A percentile compares a stretch with the other conserved stretches of the same genome.
Conservation (phyloP, 2,329 filamentous ascomycete genomes). For the Aspergillus sp. region DNA sequence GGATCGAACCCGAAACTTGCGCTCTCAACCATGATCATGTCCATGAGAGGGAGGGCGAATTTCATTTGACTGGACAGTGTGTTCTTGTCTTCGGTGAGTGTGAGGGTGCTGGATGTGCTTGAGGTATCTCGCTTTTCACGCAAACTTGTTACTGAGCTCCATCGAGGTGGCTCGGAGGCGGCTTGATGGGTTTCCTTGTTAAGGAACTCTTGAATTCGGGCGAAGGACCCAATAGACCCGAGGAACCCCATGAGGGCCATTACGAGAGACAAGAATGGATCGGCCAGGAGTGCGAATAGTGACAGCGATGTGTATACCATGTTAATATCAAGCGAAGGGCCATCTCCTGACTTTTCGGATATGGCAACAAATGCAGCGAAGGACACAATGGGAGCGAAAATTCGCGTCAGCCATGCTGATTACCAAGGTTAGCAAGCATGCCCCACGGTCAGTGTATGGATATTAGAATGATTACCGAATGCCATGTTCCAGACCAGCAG, state of each 20-base stretch:
- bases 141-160: constrained; percentile 17
- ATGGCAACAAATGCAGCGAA: constrained; percentile 47
- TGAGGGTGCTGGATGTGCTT: constrained; percentile 11
- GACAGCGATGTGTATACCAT: constrained; percentile 50
- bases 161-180: constrained; percentile 21
- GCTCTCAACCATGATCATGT: constrained; percentile 44
- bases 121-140: constrained; percentile 17
- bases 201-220: constrained; percentile 49
- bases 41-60: constrained; percentile 13
- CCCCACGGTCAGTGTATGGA: neutral
- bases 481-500: constrained; percentile 44
- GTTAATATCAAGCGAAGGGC: constrained; percentile 39
- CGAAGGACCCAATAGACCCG: constrained; percentile 48
- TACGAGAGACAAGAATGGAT: constrained; percentile 48
- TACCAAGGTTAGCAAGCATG: neutral
- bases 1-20: constrained; percentile 50
- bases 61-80: neutral
- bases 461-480: constrained; percentile 23
- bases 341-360: constrained; percentile 34
- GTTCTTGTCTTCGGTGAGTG: constrained; percentile 19
- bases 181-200: constrained; percentile 33
- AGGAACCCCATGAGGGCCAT: constrained; percentile 47
- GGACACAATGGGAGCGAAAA: constrained; percentile 48
- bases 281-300: constrained; percentile 47
- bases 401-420: constrained; percentile 39